Evolutionary conservation across 1,284 basidiomycete genomes (phyloP), one percentile per base, ranked within the genome.

Genomic region (Cutaneotrichosporon cutaneum): DNA sequence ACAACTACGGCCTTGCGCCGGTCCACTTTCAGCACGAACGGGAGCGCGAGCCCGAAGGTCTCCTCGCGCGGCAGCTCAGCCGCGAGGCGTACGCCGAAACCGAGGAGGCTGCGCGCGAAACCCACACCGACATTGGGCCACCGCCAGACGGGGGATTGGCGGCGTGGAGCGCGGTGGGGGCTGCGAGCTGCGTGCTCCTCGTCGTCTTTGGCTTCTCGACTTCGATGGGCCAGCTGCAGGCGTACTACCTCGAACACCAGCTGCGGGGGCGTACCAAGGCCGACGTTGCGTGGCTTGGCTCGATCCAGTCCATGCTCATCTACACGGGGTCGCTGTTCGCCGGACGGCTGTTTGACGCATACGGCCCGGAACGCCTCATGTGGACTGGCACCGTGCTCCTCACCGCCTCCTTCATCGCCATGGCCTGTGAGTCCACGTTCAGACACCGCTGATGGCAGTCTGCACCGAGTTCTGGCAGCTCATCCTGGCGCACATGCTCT

Each of bases 401-500:
- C n/a, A 65, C 73, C 16, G 66, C 63, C 9, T 64, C 74, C 4
- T 59, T 77, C 13, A 62, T 79, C 32, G 72, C 66, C 14, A 56
- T 77, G 16, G 75, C 76, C 1, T 79, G 75, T 74, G 54, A 67
- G 72, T 70, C 3, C 5, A 5, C 2, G 10, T 1, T 1, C 9
- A 18, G 11, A 47, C 21, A 13, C 18, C 32, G 30, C 6, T 21
- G 14, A 24, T 8, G 21, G 5, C 8, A 76, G 75, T 79, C 67
- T 77, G 73, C 54, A 67, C 70, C 16, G 61, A 72, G 51, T 79
- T 72, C 63, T 79, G 74, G 59, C 76, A 79, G 52, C 73, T 79
- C 61, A 60, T 78, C 18, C 70, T 78, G 8, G 72, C 75, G 4
- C 76, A 78, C 54, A 60, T 70, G 7, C 65, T 71, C 4, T 75